Evolutionary conservation across 2,329 filamentous ascomycete species (phyloP).

Genomic region (Sporothrix pseudoabietina): DNA sequence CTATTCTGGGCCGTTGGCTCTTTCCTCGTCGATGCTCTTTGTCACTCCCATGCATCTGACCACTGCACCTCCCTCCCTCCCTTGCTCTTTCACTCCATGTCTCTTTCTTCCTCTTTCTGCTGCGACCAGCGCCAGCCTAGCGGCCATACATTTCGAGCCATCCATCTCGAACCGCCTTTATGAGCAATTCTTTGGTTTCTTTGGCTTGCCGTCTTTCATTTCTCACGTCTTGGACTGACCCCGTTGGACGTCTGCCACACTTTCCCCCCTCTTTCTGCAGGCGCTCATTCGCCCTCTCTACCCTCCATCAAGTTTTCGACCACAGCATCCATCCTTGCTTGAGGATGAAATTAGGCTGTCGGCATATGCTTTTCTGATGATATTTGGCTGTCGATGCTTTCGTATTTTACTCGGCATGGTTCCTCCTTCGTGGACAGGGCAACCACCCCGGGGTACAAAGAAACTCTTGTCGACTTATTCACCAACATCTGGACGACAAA

Average conservation of each 20-base stretch:
- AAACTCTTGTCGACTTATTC: neutral
- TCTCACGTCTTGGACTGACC: neutral
- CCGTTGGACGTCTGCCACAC: neutral
- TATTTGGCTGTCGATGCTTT: neutral
- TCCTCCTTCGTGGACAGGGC: neutral
- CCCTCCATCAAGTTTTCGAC: conserved; percentile 23
- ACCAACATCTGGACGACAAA: neutral
- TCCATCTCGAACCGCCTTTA: neutral
- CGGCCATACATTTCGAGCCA: neutral
- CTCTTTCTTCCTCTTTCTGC: neutral
- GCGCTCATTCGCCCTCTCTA: conserved; percentile 25
- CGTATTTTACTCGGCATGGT: neutral
- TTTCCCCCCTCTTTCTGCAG: conserved; percentile 16
- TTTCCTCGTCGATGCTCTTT: neutral
- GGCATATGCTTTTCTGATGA: conserved; percentile 7
- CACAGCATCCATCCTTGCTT: neutral
- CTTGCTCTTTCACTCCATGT: neutral
- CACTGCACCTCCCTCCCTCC: neutral
- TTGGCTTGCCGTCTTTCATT: neutral
- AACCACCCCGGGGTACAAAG: neutral
- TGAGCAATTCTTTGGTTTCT: neutral
- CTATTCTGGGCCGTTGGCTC: neutral
- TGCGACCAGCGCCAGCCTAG: neutral
- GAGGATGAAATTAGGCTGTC: conserved; percentile 8
- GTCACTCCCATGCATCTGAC: conserved; percentile 20